Evolutionary conservation across 2,329 filamentous ascomycete species (phyloP).

Genomic region (Penicillium palitans): DNA sequence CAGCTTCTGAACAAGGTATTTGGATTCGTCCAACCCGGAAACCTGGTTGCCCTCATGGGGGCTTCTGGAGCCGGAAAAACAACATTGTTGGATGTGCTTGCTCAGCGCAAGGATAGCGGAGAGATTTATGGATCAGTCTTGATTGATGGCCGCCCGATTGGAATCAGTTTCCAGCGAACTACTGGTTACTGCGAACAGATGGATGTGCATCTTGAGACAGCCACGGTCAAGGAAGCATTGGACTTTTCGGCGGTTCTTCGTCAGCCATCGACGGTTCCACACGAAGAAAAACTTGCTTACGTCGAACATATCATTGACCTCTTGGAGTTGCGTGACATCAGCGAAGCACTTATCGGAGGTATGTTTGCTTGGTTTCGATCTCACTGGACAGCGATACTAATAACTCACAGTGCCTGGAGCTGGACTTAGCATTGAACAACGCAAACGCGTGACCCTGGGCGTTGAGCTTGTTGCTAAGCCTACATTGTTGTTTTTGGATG

Average conservation of each 20-base stretch:
- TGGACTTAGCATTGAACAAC: slow-evolving; percentile 64
- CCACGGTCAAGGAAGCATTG: slow-evolving; percentile 64
- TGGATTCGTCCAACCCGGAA: slow-evolving; percentile 73
- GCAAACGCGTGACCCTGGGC: slow-evolving; percentile 63
- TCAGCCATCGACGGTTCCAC: slow-evolving; percentile 55
- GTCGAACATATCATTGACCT: slow-evolving; percentile 65
- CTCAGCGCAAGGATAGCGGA: slow-evolving; percentile 47
- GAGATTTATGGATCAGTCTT: slow-evolving; percentile 45
- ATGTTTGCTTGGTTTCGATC: slow-evolving; percentile 6
- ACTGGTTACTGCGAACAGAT: slow-evolving; percentile 60
- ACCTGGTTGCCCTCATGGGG: slow-evolving; percentile 76
- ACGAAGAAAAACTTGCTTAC: slow-evolving; percentile 63
- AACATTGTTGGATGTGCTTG: slow-evolving; percentile 48
- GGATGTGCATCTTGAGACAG: slow-evolving; percentile 64
- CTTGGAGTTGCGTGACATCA: slow-evolving; percentile 64
- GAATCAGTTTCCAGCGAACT: slow-evolving; percentile 50
- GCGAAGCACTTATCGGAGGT: slow-evolving; percentile 62
- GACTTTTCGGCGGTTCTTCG: slow-evolving; percentile 64
- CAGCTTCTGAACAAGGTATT: slow-evolving; percentile 60
- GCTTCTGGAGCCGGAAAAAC: slow-evolving; percentile 69
- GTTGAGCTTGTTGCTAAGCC: slow-evolving; percentile 62
- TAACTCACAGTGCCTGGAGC: slow-evolving; percentile 46
- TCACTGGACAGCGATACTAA: slow-evolving; percentile 9
- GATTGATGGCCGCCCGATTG: slow-evolving; percentile 45
- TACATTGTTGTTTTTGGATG: slow-evolving; percentile 62